Base-by-base conservation (phyloP, 371 early-diverging fungal species). In the Syncephalastrum racemosum region DNA sequence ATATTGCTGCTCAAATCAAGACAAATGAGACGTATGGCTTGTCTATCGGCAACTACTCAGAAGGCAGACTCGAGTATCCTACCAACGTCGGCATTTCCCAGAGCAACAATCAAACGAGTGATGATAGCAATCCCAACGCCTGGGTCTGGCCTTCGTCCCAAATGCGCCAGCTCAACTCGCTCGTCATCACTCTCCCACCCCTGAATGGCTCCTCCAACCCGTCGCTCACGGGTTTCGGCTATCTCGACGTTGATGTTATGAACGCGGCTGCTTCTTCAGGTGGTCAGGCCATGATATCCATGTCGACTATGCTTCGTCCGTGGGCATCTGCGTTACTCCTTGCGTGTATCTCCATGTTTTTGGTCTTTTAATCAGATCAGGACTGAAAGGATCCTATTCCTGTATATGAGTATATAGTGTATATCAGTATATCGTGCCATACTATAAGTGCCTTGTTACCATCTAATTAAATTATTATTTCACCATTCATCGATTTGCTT, bases 11-110 rank as follows among this genome's bases (percentile, higher is more conserved):
- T 15, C 59, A 60, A 31, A 79, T 79, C 60, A 73, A 72, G 59
- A 68, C 74, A 5, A 79, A 79, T 27, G 20, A 43, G 8, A 79
- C 79, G 0, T 73, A 70, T 27, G 79, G 79, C 46, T 36, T 70
- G 4, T 75, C 76, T 0, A 49, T 79, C 42, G 79, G 79, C 23
- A 52, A 68, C 12, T 75, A 70, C 48, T 67, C 67, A 0, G 66
- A 79, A 46, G 76, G 73, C 14, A 64, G 79, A 27, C 45, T 73
- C 13, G 79, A 79, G 42, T 79, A 73, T 27, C 52, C 27, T 27
- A 43, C 31, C 16, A 51, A 59, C 45, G 46, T 41, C 15, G 50
- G 55, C 43, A 49, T 59, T 8, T 15, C 14, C 8, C 18, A 51
- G 18, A 18, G 24, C 18, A 42, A 50, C 15, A n/a, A 24, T 4